Evolutionary conservation across 805 yeast species (phyloP), one percentile per base, ranked within the genome.

Genomic region (Starmerella floris): DNA sequence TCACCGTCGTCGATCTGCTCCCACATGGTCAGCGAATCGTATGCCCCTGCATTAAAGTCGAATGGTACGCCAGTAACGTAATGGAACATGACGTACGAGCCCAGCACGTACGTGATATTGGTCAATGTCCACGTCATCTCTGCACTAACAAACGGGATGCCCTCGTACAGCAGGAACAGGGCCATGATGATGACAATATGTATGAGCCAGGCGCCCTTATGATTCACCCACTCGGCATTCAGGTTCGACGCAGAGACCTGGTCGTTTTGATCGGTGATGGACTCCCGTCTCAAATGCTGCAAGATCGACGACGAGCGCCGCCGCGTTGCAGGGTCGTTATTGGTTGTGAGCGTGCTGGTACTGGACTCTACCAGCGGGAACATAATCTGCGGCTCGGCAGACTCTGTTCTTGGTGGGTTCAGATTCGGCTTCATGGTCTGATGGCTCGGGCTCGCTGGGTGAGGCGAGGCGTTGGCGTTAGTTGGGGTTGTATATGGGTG

Each of bases 11-110:
- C 93, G 45, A 80, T 79, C 63, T 88, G 98, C 63, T 88, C 98
- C 98, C 98, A 88, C 96, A 88, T 84, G 20, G 95, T 91, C 52
- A 88, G 69, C 56, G 83, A 79, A 59, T 88, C 98, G 62, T 81
- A 91, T 0, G 96, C 97, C 34, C 98, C 98, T 32, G 82, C 79
- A 58, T 50, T 91, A 66, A 88, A 87, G 55, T 91, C 98, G 59
- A 88, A 91, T 0, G 98, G 98, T 2, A 94, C 85, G 30, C 98
- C 98, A 56, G 88, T 91, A 35, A 91, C 83, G 60, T 83, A 79
- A 62, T 88, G 98, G 60, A 88, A 91, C 97, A 88, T 91, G 48
- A 88, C 75, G 60, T 85, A 91, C 1, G 93, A 78, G 3, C 96
- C 97, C 51, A 82, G 74, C 42, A 82, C 88, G 60, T 88, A 88